Evolutionary conservation across 306 rosid genomes (phyloP), one percentile per base, ranked within the genome.

Genomic region (Acacia crassicarpa): DNA sequence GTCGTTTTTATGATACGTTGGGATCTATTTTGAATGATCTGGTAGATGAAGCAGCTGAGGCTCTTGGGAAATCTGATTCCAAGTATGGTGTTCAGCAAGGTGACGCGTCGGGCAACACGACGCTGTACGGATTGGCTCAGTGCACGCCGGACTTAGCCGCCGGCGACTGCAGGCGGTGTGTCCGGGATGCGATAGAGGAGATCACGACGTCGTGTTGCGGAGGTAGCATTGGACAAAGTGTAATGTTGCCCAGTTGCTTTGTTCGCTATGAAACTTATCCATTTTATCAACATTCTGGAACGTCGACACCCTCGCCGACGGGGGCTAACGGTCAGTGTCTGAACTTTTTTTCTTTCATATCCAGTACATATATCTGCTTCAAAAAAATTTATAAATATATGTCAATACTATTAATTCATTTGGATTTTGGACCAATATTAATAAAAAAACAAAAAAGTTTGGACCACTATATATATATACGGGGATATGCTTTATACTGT

Each of bases 111-210:
- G 33, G 3, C 0, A 51, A 7, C 32, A 54, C 71, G 0, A 83
- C 86, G 0, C 61, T 87, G 45, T 87, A 87, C 22, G 88, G 87
- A 5, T 48, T 87, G 6, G 90, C 85, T 17, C 90, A 87, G 88
- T 87, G 90, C 81, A 80, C 90, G 74, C 88, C 83, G 56, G 87
- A 82, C 86, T 54, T 87, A 66, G 72, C 80, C 4, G 14, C 79
- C 19, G 72, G 23, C 0, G 74, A 84, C 13, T 87, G 88, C 40
- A 53, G 8, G 13, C 86, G 69, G 59, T 87, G 90, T 68, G 56
- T 85, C 22, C 5, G 23, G 9, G 84, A 16, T 8, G 91, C 91
- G 22, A 81, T 56, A 32, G 81, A 17, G 13, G 78, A 78, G 13
- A 43, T 88, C n/a, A 62, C 89, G 3, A 30, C 17, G 43, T 46